Conservation (phyloP, 2,329 filamentous ascomycete species). For the Colletotrichum cereale region DNA sequence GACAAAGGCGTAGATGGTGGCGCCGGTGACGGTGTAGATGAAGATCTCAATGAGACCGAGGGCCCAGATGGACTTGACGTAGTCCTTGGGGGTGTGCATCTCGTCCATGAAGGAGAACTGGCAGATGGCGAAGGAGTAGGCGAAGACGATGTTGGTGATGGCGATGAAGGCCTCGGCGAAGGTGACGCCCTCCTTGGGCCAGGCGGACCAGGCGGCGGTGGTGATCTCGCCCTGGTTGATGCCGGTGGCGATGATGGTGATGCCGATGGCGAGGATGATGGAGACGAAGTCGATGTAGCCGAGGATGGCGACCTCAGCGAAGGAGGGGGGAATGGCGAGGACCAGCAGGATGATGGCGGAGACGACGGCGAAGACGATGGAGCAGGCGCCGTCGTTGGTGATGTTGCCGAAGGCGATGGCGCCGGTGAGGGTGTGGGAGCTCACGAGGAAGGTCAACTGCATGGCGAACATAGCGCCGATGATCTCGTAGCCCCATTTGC, state of each 20-base stretch:
- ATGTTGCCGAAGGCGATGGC: slow-evolving; percentile 76
- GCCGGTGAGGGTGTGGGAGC: slow-evolving; percentile 79
- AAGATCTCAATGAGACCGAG: slow-evolving; percentile 72
- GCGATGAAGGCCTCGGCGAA: slow-evolving; percentile 70
- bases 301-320: slow-evolving; percentile 62
- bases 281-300: slow-evolving; percentile 71
- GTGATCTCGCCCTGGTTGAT: slow-evolving; percentile 51
- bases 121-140: slow-evolving; percentile 70
- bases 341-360: slow-evolving; percentile 60
- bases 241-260: slow-evolving; percentile 76
- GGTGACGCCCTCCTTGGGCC: slow-evolving; percentile 58
- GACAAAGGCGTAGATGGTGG: slow-evolving; percentile 77
- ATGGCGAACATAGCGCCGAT: slow-evolving; percentile 72
- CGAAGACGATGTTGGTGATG: slow-evolving; percentile 78
- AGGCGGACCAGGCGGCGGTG: slow-evolving; percentile 56
- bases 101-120: slow-evolving; percentile 67
- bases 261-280: slow-evolving; percentile 72
- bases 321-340: slow-evolving; percentile 61
- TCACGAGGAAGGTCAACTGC: slow-evolving; percentile 77
- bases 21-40: slow-evolving; percentile 76
- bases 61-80: slow-evolving; percentile 68
- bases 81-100: slow-evolving; percentile 63
- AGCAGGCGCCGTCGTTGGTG: slow-evolving; percentile 65
- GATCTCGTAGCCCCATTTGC: slow-evolving; percentile 71
- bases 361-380: slow-evolving; percentile 59